Percentiles rank a stretch among this genome's conserved stretches.
Evolutionary conservation across 371 early-diverging fungal genomes (phyloP).

Genomic region (Mortierella sp.): DNA sequence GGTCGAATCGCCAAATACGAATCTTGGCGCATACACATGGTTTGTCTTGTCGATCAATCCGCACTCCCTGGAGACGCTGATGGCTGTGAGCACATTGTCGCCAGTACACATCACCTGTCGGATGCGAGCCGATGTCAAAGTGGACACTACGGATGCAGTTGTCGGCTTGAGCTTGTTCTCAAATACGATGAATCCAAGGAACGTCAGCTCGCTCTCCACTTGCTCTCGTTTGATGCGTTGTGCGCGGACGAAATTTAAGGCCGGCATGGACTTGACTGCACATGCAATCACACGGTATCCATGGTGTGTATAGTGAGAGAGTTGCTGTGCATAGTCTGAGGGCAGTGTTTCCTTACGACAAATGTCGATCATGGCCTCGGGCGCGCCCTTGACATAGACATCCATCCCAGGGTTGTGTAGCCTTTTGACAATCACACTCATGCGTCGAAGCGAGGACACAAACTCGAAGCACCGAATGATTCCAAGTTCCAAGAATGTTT

Average conservation of each 20-base stretch:
- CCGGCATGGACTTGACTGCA: slow-evolving; percentile 79
- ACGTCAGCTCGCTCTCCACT: slow-evolving; percentile 87
- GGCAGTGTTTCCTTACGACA: slow-evolving; percentile 87
- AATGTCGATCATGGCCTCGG: slow-evolving; percentile 91
- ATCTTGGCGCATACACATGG: slow-evolving; percentile 69
- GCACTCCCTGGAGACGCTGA: slow-evolving; percentile 95
- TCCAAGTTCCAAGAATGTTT: slow-evolving; percentile 78
- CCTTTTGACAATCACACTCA: slow-evolving; percentile 93
- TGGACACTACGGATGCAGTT: slow-evolving; percentile 84
- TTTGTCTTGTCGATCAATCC: slow-evolving; percentile 73
- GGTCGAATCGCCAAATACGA: slow-evolving; percentile 62
- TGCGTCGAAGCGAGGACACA: slow-evolving; percentile 89
- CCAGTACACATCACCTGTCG: slow-evolving; percentile 99
- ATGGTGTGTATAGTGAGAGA: slow-evolving; percentile 90
- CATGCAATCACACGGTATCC: slow-evolving; percentile 97
- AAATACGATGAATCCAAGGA: slow-evolving; percentile 98
- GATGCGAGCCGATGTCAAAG: slow-evolving; percentile 89
- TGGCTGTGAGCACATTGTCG: slow-evolving; percentile 98
- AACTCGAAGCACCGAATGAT: slow-evolving; percentile 97
- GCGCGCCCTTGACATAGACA: slow-evolving; percentile 97
- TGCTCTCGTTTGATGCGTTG: slow-evolving; percentile 86
- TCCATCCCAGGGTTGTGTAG: slow-evolving; percentile 79
- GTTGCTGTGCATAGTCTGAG: slow-evolving; percentile 78
- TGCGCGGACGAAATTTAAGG: slow-evolving; percentile 80
- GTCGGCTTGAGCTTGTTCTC: slow-evolving; percentile 98